A percentile compares a stretch with the other conserved stretches of the same genome.
Evolutionary conservation across 2,329 filamentous ascomycete genomes (phyloP).

Genomic region (Colletotrichum plurivorum): DNA sequence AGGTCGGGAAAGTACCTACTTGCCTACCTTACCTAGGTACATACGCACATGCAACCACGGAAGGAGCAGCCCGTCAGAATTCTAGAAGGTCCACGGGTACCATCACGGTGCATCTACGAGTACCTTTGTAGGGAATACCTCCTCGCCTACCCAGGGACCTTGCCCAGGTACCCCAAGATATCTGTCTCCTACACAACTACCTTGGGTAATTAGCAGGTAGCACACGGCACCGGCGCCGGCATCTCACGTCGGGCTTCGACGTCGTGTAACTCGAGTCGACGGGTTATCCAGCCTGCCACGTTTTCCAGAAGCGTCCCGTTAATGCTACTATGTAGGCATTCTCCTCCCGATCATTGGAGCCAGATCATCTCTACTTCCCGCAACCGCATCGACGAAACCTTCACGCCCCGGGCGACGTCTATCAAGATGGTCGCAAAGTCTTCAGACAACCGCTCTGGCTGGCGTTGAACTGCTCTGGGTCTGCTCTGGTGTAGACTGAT

Average conservation of each 20-base stretch:
- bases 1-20: neutral
- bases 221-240: constrained; percentile 4
- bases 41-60: neutral
- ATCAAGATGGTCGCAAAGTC: no score
- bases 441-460: neutral
- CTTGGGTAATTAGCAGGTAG: no score
- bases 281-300: constrained; percentile 13
- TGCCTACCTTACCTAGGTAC: neutral
- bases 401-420: no score
- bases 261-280: constrained; percentile 22
- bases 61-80: neutral
- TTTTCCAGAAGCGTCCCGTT: constrained; percentile 4
- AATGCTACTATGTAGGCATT: neutral
- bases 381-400: no score
- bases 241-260: constrained; percentile 23
- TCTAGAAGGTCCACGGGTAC: constrained; percentile 12
- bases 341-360: constrained; percentile 3
- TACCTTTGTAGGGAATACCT: no score
- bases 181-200: no score
- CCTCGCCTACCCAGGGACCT: no score
- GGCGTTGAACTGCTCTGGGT: no score
- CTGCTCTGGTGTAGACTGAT: neutral
- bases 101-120: no score
- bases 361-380: constrained; percentile 10
- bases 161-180: no score